Evolutionary conservation across 148 eudicot species (phyloP).

Genomic region (Selenicereus undatus): DNA sequence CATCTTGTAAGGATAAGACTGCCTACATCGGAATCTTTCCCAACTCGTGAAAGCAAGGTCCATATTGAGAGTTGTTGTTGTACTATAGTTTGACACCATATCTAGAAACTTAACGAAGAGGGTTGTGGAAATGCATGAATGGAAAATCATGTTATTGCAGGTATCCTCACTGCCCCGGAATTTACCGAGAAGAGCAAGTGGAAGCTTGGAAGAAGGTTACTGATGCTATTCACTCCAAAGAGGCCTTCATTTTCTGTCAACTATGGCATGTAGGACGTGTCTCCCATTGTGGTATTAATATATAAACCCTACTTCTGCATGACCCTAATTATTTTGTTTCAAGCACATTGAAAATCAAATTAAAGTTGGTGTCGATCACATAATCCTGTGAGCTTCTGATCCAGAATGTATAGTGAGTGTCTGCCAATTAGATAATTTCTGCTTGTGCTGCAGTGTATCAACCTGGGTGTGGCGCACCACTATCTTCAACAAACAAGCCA

Average conservation of each 20-base stretch:
- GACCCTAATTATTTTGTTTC: background rate
- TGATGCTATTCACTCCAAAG: conserved; percentile 69
- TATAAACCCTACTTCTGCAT: no score
- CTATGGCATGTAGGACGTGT: conserved; percentile 93
- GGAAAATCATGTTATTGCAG: conserved; percentile 28
- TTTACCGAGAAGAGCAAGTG: conserved; percentile 62
- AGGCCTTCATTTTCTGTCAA: conserved; percentile 69
- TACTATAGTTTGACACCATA: no score
- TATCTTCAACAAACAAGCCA: conserved; percentile 73
- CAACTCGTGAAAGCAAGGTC: no score
- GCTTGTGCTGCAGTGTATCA: conserved; percentile 51
- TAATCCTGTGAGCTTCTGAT: background rate
- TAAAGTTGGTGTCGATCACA: no score
- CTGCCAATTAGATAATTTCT: background rate
- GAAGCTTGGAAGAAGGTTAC: conserved; percentile 83
- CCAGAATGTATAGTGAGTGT: no score
- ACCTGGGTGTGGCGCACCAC: conserved; percentile 54
- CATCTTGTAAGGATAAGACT: no score
- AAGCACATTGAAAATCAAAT: background rate
- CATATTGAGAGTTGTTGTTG: no score
- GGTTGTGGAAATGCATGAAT: background rate
- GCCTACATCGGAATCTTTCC: no score
- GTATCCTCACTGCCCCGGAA: conserved; percentile 83
- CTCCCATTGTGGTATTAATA: conserved; percentile 56
- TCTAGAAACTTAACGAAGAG: no score